Percentiles rank a stretch among this genome's conserved stretches.
phyloP scores from a whole-genome alignment of 2,329 filamentous ascomycete species.

The Fusarium sp. region DNA sequence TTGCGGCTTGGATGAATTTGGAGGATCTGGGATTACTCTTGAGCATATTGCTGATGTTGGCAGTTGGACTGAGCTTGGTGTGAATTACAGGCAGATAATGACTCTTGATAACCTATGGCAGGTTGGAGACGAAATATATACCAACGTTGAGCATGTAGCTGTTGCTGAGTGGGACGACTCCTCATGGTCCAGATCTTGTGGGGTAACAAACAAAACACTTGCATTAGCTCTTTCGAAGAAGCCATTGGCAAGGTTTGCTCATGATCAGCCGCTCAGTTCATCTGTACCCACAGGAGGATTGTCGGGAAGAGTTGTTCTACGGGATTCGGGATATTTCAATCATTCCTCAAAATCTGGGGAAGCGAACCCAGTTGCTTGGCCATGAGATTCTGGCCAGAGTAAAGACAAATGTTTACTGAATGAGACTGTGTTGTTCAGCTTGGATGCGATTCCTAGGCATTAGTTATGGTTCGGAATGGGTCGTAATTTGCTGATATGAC shows the following conservation, averaged over 20 bases:
- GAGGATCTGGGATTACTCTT: slow-evolving; percentile 14
- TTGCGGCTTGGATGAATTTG: slow-evolving; percentile 31
- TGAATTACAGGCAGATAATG: slow-evolving; percentile 5
- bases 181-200: neutral
- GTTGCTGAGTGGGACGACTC: neutral
- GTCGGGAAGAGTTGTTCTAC: slow-evolving; percentile 10
- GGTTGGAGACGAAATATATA: slow-evolving; percentile 22
- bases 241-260: slow-evolving; percentile 5
- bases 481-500: slow-evolving; percentile 31
- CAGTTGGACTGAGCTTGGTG: neutral
- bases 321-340: slow-evolving; percentile 28
- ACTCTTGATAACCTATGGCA: slow-evolving; percentile 3
- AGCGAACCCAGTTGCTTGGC: neutral
- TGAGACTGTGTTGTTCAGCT: neutral
- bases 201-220: slow-evolving; percentile 7
- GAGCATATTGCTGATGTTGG: slow-evolving; percentile 12
- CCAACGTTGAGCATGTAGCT: slow-evolving; percentile 3
- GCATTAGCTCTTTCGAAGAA: slow-evolving; percentile 20
- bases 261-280: too few species aligned
- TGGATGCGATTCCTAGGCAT: neutral
- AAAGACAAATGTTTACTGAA: neutral
- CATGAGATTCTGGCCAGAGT: neutral
- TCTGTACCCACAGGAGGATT: slow-evolving; percentile 17
- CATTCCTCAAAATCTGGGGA: slow-evolving; percentile 4
- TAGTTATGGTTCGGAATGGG: neutral